Percentiles rank a stretch among this genome's conserved stretches.
phyloP scores from a whole-genome alignment of 257 asterid species.

The Penstemon davidsonii region DNA sequence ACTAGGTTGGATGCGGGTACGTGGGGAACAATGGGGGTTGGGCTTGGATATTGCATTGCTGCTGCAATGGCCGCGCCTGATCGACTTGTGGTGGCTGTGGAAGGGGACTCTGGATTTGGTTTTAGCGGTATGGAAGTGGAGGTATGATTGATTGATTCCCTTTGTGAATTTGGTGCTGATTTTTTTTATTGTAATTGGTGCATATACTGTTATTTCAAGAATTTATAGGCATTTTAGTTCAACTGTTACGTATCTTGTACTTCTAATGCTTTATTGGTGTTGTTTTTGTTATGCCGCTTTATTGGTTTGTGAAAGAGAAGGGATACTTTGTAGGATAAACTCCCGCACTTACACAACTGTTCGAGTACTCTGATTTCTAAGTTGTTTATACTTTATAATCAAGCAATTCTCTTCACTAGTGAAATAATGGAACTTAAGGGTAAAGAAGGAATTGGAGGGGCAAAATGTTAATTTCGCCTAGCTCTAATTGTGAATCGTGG shows the following conservation, averaged over 20 bases:
- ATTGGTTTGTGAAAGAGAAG: neutral
- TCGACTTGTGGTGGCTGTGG: slow-evolving; percentile 89
- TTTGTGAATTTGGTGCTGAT: neutral
- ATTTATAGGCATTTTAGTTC: neutral
- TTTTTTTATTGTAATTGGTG: neutral
- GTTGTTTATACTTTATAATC: no score
- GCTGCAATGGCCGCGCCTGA: slow-evolving; percentile 91
- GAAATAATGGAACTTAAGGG: no score
- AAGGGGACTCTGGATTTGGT: slow-evolving; percentile 97
- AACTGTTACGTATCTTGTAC: neutral
- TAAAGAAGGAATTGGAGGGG: no score
- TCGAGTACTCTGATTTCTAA: no score
- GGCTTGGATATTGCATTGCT: slow-evolving; percentile 96
- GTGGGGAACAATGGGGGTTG: slow-evolving; percentile 99
- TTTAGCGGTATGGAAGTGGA: slow-evolving; percentile 98
- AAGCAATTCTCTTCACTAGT: neutral
- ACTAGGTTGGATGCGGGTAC: slow-evolving; percentile 97
- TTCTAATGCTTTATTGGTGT: neutral
- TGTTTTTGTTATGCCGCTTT: neutral
- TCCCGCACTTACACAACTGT: neutral
- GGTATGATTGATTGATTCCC: slow-evolving; percentile 38
- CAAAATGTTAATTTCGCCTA: no score
- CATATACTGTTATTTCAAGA: slow-evolving; percentile 5
- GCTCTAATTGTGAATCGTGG: no score
- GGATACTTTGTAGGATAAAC: neutral